phyloP scores from a whole-genome alignment of 106 monocot species.

The Posidonia australis region DNA sequence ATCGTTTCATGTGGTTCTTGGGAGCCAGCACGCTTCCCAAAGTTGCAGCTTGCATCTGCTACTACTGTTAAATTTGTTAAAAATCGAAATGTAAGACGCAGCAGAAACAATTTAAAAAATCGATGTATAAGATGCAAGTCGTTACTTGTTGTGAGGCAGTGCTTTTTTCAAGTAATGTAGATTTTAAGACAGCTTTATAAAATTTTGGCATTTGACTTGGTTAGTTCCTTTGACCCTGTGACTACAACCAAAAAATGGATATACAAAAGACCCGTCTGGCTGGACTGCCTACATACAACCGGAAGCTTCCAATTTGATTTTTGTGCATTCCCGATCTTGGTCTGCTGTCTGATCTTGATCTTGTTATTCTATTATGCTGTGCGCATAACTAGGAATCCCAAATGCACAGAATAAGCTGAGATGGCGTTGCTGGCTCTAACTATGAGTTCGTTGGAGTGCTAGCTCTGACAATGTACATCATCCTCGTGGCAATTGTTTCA shows the following conservation, averaged over 20 bases:
- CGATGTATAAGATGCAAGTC: background rate
- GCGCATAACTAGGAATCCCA: too few relatives aligned
- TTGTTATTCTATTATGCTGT: too few relatives aligned
- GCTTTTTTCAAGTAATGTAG: background rate
- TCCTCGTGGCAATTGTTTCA: background rate
- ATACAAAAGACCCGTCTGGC: background rate
- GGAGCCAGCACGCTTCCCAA: background rate
- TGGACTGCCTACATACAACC: background rate
- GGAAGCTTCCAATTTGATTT: background rate
- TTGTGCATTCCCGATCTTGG: background rate
- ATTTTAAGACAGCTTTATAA: background rate
- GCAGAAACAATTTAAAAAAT: background rate
- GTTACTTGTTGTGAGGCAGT: background rate
- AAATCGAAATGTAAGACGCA: too few relatives aligned
- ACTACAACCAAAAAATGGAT: background rate
- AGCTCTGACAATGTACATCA: background rate
- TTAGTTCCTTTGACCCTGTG: background rate
- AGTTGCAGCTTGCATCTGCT: too few relatives aligned
- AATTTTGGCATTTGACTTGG: background rate
- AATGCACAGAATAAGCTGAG: background rate
- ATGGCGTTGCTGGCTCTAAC: background rate
- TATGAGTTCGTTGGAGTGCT: background rate
- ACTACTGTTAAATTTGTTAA: too few relatives aligned
- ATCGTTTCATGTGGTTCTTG: background rate
- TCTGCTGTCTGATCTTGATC: background rate